A percentile compares a stretch with the other conserved stretches of the same genome.
These are phyloP conservation scores for Glarea lozoyensis DNA, from an alignment of 495 filamentous ascomycete species.

Conservation along the genomic window DNA sequence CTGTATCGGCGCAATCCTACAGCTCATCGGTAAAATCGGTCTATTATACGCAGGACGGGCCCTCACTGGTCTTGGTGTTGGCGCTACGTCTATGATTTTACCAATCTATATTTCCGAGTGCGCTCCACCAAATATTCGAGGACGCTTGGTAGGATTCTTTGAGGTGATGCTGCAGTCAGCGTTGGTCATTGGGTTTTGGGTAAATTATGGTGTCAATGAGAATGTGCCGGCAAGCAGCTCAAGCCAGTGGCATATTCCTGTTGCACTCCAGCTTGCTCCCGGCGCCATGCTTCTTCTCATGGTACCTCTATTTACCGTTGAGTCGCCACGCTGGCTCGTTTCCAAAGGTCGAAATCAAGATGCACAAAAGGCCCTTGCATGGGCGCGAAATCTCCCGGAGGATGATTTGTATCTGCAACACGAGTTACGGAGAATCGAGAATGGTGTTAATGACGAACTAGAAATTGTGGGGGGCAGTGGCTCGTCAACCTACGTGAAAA, in stretches of 20 bases:
- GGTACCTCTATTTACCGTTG: constrained; percentile 38
- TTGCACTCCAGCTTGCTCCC: constrained; percentile 48
- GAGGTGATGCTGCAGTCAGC: constrained; percentile 66
- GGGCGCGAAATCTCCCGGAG: constrained; percentile 13
- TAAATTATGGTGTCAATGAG: constrained; percentile 46
- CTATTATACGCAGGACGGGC: constrained; percentile 31
- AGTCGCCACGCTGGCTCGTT: constrained; percentile 54
- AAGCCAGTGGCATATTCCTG: constrained; percentile 45
- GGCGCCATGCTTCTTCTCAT: constrained; percentile 40
- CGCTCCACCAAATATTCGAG: constrained; percentile 31
- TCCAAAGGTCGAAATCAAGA: constrained; percentile 41
- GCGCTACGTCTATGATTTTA: constrained; percentile 26
- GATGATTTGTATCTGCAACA: constrained; percentile 24
- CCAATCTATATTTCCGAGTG: constrained; percentile 36
- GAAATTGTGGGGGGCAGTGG: constrained; percentile 1
- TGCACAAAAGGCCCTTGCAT: constrained; percentile 22
- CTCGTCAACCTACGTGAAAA: neutral
- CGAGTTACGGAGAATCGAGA: constrained; percentile 26
- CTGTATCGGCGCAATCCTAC: constrained; percentile 21
- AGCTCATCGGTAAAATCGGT: constrained; percentile 17
- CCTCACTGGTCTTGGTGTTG: constrained; percentile 30
- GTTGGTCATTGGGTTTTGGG: constrained; percentile 63
- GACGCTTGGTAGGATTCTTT: constrained; percentile 32
- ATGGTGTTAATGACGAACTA: constrained; percentile 30
- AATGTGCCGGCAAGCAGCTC: constrained; percentile 32